Evolutionary conservation across 495 filamentous ascomycete genomes (phyloP).

Genomic region (Durotheca rogersii): DNA sequence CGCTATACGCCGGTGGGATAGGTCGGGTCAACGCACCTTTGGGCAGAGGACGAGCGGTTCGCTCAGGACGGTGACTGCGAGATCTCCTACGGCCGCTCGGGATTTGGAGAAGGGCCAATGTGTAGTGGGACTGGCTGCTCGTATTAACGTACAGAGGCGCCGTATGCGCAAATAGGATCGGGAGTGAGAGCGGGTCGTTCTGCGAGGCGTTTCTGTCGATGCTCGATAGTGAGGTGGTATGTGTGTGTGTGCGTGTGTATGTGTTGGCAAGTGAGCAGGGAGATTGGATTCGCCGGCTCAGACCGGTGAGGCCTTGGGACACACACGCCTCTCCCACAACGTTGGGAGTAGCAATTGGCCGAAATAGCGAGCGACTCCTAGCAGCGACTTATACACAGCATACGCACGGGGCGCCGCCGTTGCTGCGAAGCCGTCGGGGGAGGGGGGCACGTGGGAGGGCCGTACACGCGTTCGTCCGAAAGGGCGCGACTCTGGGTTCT

Average conservation of each 20-base stretch:
- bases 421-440: slow-evolving; percentile 18
- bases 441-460: slow-evolving; percentile 10
- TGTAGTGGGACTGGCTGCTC: no score
- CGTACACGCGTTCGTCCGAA: neutral
- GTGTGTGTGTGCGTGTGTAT: no score
- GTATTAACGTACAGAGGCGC: no score
- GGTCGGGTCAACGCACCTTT: no score
- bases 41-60: no score
- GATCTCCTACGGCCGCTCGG: no score
- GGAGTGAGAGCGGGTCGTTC: no score
- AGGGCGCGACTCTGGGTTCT: slow-evolving; percentile 23
- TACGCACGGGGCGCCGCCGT: slow-evolving; percentile 23
- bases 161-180: no score
- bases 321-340: slow-evolving; percentile 10
- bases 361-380: slow-evolving; percentile 37
- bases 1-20: no score
- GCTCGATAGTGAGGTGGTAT: neutral
- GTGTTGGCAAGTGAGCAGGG: neutral
- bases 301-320: neutral
- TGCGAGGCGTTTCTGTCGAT: no score
- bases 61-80: no score
- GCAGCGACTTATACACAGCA: slow-evolving; percentile 22
- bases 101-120: no score
- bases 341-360: slow-evolving; percentile 21
- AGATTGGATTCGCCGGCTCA: slow-evolving; percentile 1